Conservation (phyloP, 2,329 filamentous ascomycete genomes). For the Paecilomyces fulvus region DNA sequence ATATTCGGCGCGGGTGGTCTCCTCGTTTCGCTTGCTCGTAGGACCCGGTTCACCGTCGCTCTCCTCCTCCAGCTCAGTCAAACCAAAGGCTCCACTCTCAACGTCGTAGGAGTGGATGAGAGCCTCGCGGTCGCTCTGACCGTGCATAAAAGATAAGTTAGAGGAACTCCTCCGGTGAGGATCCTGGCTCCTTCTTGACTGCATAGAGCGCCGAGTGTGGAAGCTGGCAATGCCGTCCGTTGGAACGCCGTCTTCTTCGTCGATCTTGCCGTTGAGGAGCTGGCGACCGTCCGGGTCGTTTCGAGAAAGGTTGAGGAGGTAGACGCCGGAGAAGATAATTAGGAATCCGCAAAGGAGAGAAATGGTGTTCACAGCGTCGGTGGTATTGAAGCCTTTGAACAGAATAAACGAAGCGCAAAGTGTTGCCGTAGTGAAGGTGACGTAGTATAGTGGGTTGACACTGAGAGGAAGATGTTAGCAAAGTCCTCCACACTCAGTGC, state of each 20-base stretch:
- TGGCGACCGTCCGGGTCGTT: slow-evolving; percentile 74
- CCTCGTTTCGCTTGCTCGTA: slow-evolving; percentile 21
- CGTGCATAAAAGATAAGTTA: slow-evolving; percentile 50
- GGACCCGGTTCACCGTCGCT: slow-evolving; percentile 48
- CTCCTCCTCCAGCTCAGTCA: slow-evolving; percentile 72
- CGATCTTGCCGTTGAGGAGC: slow-evolving; percentile 49
- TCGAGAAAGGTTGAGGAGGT: slow-evolving; percentile 90
- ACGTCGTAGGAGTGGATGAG: slow-evolving; percentile 86
- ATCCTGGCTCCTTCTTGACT: slow-evolving; percentile 64
- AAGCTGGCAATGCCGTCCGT: slow-evolving; percentile 86
- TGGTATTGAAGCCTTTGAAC: slow-evolving; percentile 93
- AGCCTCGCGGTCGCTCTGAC: slow-evolving; percentile 61
- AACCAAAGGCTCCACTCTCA: slow-evolving; percentile 66
- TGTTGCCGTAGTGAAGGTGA: slow-evolving; percentile 92
- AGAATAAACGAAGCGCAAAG: slow-evolving; percentile 92
- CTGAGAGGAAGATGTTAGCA: slow-evolving; percentile 40
- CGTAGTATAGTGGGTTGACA: slow-evolving; percentile 94
- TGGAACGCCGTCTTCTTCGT: slow-evolving; percentile 68
- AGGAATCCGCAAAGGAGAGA: slow-evolving; percentile 90
- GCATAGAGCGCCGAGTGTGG: slow-evolving; percentile 89
- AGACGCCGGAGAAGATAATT: slow-evolving; percentile 90
- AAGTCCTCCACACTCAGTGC: not conserved
- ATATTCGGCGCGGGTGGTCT: slow-evolving; percentile 15
- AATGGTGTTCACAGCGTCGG: slow-evolving; percentile 81
- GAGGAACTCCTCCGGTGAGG: slow-evolving; percentile 52